Conservation (phyloP, 2,329 filamentous ascomycete species). For the Pseudogymnoascus sp. region DNA sequence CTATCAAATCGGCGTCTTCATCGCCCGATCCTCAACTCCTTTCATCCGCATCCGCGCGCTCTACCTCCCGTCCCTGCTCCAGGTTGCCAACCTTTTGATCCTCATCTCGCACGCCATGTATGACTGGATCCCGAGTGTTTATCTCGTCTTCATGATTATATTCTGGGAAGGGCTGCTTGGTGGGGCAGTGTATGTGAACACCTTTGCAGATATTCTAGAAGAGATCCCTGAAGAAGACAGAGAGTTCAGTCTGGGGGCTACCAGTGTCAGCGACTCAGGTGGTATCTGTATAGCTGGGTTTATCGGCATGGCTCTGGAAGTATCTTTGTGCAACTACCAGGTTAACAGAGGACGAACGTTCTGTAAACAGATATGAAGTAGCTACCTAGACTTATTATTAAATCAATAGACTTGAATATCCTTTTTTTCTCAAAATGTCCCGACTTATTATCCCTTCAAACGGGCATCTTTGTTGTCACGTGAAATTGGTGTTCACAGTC, state of each 20-base stretch:
- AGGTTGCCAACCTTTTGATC: conserved; percentile 68
- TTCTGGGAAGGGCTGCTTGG: conserved; percentile 95
- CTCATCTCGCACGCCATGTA: conserved; percentile 71
- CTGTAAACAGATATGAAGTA: conserved; percentile 40
- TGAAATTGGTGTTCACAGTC: not conserved
- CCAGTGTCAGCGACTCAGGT: conserved; percentile 83
- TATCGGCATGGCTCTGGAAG: conserved; percentile 74
- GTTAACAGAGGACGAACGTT: conserved; percentile 70
- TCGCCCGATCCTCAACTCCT: conserved; percentile 84
- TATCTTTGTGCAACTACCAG: conserved; percentile 76
- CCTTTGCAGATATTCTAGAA: conserved; percentile 90
- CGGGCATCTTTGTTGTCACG: not conserved
- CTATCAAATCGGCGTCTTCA: conserved; percentile 91
- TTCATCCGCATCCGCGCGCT: conserved; percentile 75
- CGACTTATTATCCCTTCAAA: not conserved
- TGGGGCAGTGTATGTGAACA: conserved; percentile 90
- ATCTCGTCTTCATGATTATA: conserved; percentile 73
- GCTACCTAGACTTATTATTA: not conserved
- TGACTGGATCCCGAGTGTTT: conserved; percentile 77
- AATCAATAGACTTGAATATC: not conserved
- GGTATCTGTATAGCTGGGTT: conserved; percentile 88
- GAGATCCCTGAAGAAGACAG: conserved; percentile 68
- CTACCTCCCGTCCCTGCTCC: conserved; percentile 75
- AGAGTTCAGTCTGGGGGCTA: conserved; percentile 86
- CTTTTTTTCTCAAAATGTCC: not conserved